Conservation (phyloP, 1,284 basidiomycete species). For the Melampsora medusae region DNA sequence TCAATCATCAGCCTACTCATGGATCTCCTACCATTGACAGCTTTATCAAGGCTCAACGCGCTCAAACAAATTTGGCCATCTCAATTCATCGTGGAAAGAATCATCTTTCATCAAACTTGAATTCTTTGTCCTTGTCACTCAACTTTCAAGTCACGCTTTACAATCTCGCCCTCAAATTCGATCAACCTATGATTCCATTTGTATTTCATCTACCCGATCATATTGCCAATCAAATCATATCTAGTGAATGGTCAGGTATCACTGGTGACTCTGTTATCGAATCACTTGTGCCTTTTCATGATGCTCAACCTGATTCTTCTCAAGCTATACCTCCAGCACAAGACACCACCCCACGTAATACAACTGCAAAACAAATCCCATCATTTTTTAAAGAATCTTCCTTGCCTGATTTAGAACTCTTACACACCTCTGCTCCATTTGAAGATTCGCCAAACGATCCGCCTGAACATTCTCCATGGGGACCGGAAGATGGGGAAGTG, state of each 20-base stretch:
- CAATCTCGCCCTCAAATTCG: background rate
- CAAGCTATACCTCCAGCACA: slow-evolving; percentile 1
- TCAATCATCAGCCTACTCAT: background rate
- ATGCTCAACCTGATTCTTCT: background rate
- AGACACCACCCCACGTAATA: background rate
- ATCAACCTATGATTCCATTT: slow-evolving; percentile 15
- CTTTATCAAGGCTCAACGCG: slow-evolving; percentile 28
- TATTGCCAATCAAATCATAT: slow-evolving; percentile 15
- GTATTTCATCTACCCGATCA: slow-evolving; percentile 28
- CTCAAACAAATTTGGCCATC: slow-evolving; percentile 12
- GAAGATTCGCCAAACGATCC: background rate
- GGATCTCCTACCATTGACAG: background rate
- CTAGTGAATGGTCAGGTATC: slow-evolving; percentile 35
- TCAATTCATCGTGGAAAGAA: slow-evolving; percentile 29
- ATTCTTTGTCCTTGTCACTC: slow-evolving; percentile 15
- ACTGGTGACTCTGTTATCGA: slow-evolving; percentile 32
- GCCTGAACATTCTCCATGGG: background rate
- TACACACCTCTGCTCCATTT: slow-evolving; percentile 40
- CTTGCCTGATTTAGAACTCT: slow-evolving; percentile 17
- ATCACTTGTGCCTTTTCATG: slow-evolving; percentile 16
- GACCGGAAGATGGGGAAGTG: slow-evolving; percentile 18
- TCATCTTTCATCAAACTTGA: background rate
- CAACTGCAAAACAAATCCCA: background rate
- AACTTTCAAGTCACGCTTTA: slow-evolving; percentile 27
- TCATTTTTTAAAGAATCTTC: background rate